Evolutionary conservation across 805 yeast species (phyloP).

Genomic region (Pichia exigua): DNA sequence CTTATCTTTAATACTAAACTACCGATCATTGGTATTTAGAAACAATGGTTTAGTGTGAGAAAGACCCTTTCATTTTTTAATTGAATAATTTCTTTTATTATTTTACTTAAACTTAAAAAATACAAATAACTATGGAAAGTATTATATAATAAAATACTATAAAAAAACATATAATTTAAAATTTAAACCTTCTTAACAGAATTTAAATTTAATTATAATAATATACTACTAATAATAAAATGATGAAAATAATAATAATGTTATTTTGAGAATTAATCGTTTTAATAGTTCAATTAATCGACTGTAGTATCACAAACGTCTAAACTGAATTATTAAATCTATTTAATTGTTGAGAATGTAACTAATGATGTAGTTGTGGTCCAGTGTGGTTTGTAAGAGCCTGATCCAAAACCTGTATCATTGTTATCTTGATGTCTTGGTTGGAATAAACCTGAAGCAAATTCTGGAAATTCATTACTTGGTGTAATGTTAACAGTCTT

Average conservation of each 20-base stretch:
- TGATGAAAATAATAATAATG: background rate
- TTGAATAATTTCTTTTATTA: background rate
- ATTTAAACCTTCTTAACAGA: background rate
- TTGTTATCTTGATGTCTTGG: constrained; percentile 77
- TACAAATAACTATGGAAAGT: background rate
- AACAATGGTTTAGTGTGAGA: no score
- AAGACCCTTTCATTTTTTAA: no score
- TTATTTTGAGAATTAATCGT: background rate
- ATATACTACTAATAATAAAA: background rate
- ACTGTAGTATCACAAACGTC: no score
- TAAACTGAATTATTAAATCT: background rate
- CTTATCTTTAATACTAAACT: no score
- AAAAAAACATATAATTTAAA: background rate
- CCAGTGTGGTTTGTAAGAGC: constrained; percentile 35
- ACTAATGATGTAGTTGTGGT: constrained; percentile 36
- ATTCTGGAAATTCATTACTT: constrained; percentile 26
- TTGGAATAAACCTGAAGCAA: constrained; percentile 68
- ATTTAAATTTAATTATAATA: background rate
- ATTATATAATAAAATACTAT: background rate
- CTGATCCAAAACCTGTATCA: constrained; percentile 62
- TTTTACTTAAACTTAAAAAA: background rate
- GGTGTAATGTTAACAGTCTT: constrained; percentile 32
- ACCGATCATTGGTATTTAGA: no score
- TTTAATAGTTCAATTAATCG: background rate
- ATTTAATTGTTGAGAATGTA: constrained; percentile 42